Evolutionary conservation across 1,139 yeast species (phyloP), one percentile per base, ranked within the genome.

Genomic region (Sugiyamaella novakii): DNA sequence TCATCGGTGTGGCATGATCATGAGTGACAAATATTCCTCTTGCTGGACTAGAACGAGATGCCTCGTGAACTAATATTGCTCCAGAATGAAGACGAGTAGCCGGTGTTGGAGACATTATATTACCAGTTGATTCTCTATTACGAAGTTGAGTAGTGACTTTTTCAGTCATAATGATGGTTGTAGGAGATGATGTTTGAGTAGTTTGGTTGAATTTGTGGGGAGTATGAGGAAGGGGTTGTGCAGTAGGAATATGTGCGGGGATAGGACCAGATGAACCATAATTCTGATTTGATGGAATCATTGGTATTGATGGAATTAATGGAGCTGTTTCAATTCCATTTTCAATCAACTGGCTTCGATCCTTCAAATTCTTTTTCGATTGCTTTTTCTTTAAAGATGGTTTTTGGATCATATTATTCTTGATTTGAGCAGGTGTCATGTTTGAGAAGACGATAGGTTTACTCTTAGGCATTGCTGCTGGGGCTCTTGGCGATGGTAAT

Each of bases 41-140:
- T 14, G 67, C 67, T 1, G 67, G 67, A 30, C 62, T 54, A 15
- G 58, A 53, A 35, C 60, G 64, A 22, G 63, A 60, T 3, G 67
- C 66, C 18, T 50, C 62, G 12, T 63, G 52, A n/a, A 63, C 64
- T 8, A 63, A 56, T 33, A 57, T 56, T 4, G 64, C 54, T 10
- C 53, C 48, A 6, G 64, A 59, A 31, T 54, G 57, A 49, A 53
- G 49, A 12, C 65, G 57, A 36, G 56, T 56, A 12, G 64, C 65
- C 5, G 64, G 64, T 10, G 65, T 62, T 1, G 65, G 64, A 15
- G 62, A 59, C 30, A 57, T 36, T 28, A 19, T 18, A 33, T 46
- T 25, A 28, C 45, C 45, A 44, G 46, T 46, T 28, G 43, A 31
- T 18, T 42, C 46, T 14, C 35, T 29, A n/a, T 31, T 19, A 10